These are phyloP conservation scores for Plasmopara viticola DNA, from an alignment of 352 stramenopile species.

Conservation along the genomic window DNA sequence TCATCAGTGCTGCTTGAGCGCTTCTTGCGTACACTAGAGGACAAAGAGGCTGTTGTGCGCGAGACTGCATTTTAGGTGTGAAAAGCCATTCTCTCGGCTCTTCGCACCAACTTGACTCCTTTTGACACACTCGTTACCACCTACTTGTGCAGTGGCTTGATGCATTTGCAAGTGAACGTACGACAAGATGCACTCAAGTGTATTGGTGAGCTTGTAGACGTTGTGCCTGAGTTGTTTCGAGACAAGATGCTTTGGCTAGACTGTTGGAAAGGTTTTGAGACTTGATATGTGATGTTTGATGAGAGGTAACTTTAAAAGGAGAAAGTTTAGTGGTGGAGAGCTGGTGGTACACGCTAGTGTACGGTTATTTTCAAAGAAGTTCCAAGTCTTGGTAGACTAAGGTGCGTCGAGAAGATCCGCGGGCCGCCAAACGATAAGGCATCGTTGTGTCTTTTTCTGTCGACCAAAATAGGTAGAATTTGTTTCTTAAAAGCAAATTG, in stretches of 20 bases:
- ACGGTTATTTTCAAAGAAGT: no score
- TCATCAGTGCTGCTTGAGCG: conserved; percentile 65
- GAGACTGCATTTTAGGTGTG: conserved; percentile 60
- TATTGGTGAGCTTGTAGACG: conserved; percentile 63
- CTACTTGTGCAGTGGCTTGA: conserved; percentile 78
- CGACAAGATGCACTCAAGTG: conserved; percentile 62
- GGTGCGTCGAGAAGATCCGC: no score
- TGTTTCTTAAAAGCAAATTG: no score
- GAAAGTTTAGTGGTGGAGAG: no score
- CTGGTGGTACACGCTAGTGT: no score
- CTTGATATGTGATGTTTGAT: conserved; percentile 52
- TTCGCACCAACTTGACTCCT: conserved; percentile 41
- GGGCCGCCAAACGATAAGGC: no score
- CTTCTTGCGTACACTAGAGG: conserved; percentile 65
- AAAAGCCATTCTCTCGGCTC: conserved; percentile 56
- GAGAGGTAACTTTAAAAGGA: no score
- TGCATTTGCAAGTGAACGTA: conserved; percentile 69
- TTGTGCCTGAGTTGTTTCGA: conserved; percentile 47
- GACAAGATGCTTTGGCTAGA: conserved; percentile 48
- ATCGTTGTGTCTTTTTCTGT: no score
- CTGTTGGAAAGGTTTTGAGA: conserved; percentile 79
- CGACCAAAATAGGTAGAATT: no score
- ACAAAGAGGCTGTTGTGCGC: conserved; percentile 75
- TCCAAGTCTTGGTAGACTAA: no score
- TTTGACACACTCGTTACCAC: conserved; percentile 70